A percentile compares a stretch with the other conserved stretches of the same genome.
phyloP scores from a whole-genome alignment of 83 land plant genomes.

The Isoetes engelmannii region DNA sequence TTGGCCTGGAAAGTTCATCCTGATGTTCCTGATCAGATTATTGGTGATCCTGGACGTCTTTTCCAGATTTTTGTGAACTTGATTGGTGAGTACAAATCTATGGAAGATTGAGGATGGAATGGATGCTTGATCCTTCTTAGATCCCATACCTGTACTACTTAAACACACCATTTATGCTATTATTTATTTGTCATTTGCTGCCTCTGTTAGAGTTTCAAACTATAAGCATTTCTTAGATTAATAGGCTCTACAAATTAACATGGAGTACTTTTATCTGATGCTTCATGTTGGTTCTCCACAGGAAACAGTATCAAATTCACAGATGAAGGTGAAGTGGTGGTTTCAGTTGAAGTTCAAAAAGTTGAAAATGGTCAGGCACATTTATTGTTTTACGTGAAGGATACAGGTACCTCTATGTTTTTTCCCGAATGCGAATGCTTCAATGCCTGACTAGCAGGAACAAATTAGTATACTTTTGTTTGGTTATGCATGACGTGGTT shows the following conservation, averaged over 20 bases:
- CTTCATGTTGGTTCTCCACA: not conserved
- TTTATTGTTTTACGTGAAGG: conserved; percentile 26
- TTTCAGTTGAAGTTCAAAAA: conserved; percentile 23
- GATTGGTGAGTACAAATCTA: conserved; percentile 15
- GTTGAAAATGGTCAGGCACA: conserved; percentile 19
- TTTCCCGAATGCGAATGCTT: not conserved
- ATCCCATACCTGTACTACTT: not conserved
- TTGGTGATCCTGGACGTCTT: conserved; percentile 37
- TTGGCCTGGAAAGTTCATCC: conserved; percentile 26
- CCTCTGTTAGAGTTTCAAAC: no score
- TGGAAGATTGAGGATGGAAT: not conserved
- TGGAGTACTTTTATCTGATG: not conserved
- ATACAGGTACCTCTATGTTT: conserved; percentile 21
- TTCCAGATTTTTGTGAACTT: conserved; percentile 35
- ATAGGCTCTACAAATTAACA: not conserved
- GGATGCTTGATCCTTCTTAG: not conserved
- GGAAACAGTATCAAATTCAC: conserved; percentile 38
- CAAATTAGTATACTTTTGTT: not conserved
- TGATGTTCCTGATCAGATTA: conserved; percentile 32
- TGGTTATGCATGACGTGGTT: not conserved
- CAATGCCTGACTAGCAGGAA: not conserved
- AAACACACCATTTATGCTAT: not conserved
- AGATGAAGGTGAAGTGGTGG: conserved; percentile 33
- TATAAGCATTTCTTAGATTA: not conserved
- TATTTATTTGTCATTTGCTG: no score